phyloP scores from a whole-genome alignment of 805 yeast genomes.

The Candida argentea region DNA sequence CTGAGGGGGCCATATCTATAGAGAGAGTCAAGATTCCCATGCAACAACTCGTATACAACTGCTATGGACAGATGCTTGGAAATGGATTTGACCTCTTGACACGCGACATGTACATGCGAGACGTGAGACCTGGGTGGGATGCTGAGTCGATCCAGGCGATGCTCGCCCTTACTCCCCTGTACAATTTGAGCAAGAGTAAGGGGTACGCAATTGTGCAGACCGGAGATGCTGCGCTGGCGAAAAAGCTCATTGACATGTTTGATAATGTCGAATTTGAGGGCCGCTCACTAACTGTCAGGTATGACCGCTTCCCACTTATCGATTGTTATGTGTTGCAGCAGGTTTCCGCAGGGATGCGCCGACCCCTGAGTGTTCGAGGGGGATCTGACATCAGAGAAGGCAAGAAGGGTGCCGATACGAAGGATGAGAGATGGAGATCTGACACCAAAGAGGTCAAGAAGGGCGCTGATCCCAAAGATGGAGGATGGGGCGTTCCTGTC shows the following conservation, averaged over 20 bases:
- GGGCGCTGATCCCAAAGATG: no score
- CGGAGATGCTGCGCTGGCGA: conserved; percentile 35
- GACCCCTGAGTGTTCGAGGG: no score
- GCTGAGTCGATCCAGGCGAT: not conserved
- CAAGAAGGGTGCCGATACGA: no score
- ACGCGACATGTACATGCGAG: no score
- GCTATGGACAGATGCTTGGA: not conserved
- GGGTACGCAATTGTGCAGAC: conserved; percentile 62
- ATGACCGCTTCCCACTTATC: conserved; percentile 42
- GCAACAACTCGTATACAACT: no score
- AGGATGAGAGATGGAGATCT: no score
- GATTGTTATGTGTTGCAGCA: conserved; percentile 22
- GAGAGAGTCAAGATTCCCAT: conserved; percentile 32
- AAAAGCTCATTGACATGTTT: conserved; percentile 37
- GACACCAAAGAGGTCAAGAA: no score
- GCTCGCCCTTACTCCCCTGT: not conserved
- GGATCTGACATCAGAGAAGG: no score
- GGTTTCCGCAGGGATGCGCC: conserved; percentile 4
- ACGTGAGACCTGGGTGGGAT: not conserved
- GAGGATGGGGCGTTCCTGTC: no score
- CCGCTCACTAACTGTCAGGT: conserved; percentile 49
- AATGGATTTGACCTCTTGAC: conserved; percentile 2
- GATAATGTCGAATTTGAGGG: conserved; percentile 50
- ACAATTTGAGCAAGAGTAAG: conserved; percentile 16
- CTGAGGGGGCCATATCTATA: conserved; percentile 16